phyloP scores from a whole-genome alignment of 768 basidiomycete genomes.

The Amanita fuliginea region DNA sequence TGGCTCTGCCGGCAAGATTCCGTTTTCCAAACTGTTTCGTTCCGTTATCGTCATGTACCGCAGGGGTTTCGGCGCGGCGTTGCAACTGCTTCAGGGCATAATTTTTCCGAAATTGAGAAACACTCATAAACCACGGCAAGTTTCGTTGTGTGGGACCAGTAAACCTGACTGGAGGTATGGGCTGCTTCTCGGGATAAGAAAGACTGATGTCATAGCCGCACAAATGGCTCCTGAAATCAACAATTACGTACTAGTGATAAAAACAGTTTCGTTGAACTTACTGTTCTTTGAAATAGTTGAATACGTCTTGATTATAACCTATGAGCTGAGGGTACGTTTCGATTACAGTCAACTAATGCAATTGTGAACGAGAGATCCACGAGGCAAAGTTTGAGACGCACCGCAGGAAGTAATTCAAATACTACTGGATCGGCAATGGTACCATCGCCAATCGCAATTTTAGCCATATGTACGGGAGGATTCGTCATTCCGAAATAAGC shows the following conservation, averaged over 20 bases:
- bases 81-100: slow-evolving; percentile 12
- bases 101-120: slow-evolving; percentile 10
- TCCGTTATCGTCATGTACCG: slow-evolving; percentile 12
- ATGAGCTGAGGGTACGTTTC: slow-evolving; percentile 73
- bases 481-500: slow-evolving; percentile 50
- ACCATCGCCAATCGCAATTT: slow-evolving; percentile 65
- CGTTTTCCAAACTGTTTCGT: slow-evolving; percentile 30
- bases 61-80: slow-evolving; percentile 9
- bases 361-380: not conserved
- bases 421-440: slow-evolving; percentile 39
- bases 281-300: slow-evolving; percentile 61
- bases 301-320: slow-evolving; percentile 56
- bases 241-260: not conserved
- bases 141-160: slow-evolving; percentile 22
- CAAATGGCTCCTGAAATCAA: slow-evolving; percentile 35
- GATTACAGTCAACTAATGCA: slow-evolving; percentile 37
- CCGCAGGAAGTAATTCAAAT: slow-evolving; percentile 44
- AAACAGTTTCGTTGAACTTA: slow-evolving; percentile 21
- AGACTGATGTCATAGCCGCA: slow-evolving; percentile 61
- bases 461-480: slow-evolving; percentile 58
- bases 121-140: slow-evolving; percentile 19
- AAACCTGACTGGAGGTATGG: slow-evolving; percentile 33
- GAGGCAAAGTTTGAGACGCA: slow-evolving; percentile 18
- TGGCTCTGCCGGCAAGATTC: slow-evolving; percentile 33
- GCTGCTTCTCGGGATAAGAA: slow-evolving; percentile 52